Evolutionary conservation across 805 yeast genomes (phyloP).

Genomic region (Yamadazyma ubonensis): DNA sequence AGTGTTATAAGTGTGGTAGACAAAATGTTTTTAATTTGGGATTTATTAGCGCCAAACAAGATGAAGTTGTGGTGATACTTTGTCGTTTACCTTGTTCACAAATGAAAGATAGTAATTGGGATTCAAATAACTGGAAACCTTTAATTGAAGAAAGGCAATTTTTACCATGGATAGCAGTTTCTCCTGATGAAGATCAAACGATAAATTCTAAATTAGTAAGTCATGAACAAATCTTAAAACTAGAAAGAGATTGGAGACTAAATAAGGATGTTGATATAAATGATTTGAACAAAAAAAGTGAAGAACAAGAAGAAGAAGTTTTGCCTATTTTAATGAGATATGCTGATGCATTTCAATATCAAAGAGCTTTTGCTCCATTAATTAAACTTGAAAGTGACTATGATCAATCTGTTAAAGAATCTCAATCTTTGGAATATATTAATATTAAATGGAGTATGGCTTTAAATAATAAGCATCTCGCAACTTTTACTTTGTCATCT

Average conservation of each 20-base stretch:
- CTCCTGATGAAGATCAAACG: constrained; percentile 64
- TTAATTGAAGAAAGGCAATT: constrained; percentile 77
- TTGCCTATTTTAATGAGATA: constrained; percentile 75
- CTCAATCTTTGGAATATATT: constrained; percentile 72
- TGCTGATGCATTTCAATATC: constrained; percentile 81
- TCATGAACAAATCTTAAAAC: constrained; percentile 61
- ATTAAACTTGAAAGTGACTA: constrained; percentile 79
- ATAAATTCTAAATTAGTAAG: constrained; percentile 47
- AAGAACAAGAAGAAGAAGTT: constrained; percentile 52
- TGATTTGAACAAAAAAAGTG: constrained; percentile 44
- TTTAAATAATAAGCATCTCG: constrained; percentile 62
- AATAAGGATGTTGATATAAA: constrained; percentile 69
- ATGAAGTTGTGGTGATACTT: constrained; percentile 79
- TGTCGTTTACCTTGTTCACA: constrained; percentile 91
- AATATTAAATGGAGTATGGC: constrained; percentile 73
- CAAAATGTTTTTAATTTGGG: constrained; percentile 80
- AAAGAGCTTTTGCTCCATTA: constrained; percentile 79
- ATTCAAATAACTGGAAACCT: constrained; percentile 83
- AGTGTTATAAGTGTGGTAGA: constrained; percentile 88
- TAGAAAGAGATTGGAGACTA: constrained; percentile 81
- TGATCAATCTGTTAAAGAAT: constrained; percentile 71
- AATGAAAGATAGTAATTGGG: constrained; percentile 76
- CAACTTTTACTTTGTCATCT: constrained; percentile 65
- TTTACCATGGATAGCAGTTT: constrained; percentile 76
- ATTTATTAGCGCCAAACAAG: constrained; percentile 82